These are phyloP conservation scores for Diutina mesorugosa DNA, from an alignment of 1,139 yeast species.

Conservation along the genomic window DNA sequence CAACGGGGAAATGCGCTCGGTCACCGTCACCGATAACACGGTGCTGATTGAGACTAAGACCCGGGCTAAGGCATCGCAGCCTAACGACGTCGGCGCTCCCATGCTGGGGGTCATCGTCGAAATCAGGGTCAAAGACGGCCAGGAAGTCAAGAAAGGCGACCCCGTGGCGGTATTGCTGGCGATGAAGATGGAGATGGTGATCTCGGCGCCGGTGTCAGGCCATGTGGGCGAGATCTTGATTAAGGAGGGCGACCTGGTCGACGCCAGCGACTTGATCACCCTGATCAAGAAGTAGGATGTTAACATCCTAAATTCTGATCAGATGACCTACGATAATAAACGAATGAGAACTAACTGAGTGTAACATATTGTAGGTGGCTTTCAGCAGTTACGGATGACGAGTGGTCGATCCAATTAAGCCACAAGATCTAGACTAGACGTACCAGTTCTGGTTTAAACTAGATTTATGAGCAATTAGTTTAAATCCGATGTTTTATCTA, in stretches of 20 bases:
- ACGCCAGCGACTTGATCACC: conserved; percentile 71
- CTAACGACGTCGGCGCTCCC: conserved; percentile 95
- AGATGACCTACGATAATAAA: not conserved
- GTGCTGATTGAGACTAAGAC: conserved; percentile 75
- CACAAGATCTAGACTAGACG: too few species aligned
- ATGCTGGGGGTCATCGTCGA: conserved; percentile 99
- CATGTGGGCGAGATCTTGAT: conserved; percentile 63
- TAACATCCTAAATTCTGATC: not conserved
- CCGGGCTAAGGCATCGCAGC: conserved; percentile 87
- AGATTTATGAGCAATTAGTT: too few species aligned
- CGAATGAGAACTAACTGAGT: not conserved
- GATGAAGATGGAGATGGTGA: conserved; percentile 99
- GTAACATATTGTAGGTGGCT: too few species aligned
- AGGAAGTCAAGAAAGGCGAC: conserved; percentile 91
- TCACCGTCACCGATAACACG: conserved; percentile 77
- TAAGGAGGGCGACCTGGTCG: conserved; percentile 90
- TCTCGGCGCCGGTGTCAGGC: conserved; percentile 84
- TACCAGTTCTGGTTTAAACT: too few species aligned
- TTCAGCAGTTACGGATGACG: too few species aligned
- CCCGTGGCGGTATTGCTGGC: conserved; percentile 91
- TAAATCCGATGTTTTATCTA: too few species aligned
- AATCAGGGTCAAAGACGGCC: conserved; percentile 77
- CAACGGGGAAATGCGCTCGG: conserved; percentile 97
- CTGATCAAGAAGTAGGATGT: conserved; percentile 12
- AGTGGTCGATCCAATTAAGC: too few species aligned